A percentile compares a stretch with the other conserved stretches of the same genome.
These are phyloP conservation scores for Golubevia sp. DNA, from an alignment of 1,284 basidiomycete species.

Conservation along the genomic window DNA sequence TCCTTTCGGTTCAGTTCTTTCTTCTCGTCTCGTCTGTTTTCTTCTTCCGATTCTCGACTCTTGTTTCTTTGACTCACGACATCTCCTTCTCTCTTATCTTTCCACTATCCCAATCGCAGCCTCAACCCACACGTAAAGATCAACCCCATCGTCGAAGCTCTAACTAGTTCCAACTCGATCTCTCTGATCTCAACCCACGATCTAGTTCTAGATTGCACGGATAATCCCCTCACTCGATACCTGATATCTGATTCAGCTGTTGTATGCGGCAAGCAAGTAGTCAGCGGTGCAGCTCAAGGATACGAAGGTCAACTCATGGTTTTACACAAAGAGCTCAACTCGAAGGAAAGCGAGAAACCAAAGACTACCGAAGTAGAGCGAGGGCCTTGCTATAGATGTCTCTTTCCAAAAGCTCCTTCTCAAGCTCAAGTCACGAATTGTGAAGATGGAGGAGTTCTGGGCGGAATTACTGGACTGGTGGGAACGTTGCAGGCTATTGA, in stretches of 20 bases:
- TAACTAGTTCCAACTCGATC: slow-evolving; percentile 36
- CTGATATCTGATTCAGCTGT: slow-evolving; percentile 90
- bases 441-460: slow-evolving; percentile 88
- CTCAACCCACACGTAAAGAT: slow-evolving; percentile 48
- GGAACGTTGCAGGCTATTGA: slow-evolving; percentile 90
- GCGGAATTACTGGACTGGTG: slow-evolving; percentile 85
- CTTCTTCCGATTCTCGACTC: no score
- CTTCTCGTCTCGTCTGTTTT: no score
- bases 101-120: not conserved
- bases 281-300: slow-evolving; percentile 90
- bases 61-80: no score
- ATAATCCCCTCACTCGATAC: slow-evolving; percentile 89
- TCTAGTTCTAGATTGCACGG: slow-evolving; percentile 91
- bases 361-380: slow-evolving; percentile 50
- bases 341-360: slow-evolving; percentile 3
- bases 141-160: slow-evolving; percentile 14
- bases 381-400: slow-evolving; percentile 91
- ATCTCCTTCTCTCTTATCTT: not conserved
- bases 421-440: slow-evolving; percentile 68
- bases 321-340: slow-evolving; percentile 30
- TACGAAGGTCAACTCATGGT: slow-evolving; percentile 80
- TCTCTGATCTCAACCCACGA: slow-evolving; percentile 62
- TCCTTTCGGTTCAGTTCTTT: slow-evolving; percentile 10
- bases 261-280: slow-evolving; percentile 74
- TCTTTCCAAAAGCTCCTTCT: slow-evolving; percentile 71